Base-by-base conservation (phyloP, 495 filamentous ascomycete genomes). In the Pseudotulostoma volvatum region DNA sequence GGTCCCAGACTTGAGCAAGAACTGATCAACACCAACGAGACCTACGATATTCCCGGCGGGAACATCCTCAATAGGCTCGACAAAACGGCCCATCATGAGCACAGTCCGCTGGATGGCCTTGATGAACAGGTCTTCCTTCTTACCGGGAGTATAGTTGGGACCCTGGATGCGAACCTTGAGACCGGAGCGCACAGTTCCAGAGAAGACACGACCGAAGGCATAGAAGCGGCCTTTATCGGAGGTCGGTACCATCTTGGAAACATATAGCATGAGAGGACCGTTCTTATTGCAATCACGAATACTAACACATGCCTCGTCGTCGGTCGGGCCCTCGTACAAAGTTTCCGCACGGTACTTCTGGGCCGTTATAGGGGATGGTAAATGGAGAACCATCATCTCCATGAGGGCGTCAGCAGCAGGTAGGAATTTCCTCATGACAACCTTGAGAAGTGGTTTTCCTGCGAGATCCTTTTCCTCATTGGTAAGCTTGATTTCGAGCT, bases 171-270 rank as follows among this genome's bases (percentile, higher is more conserved):
- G 90, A 76, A 99, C 90, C 77, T 96, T 96, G 52, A 99, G 68
- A 66, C 92, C 92, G 44, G 90, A 99, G 50, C 71, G 70, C 69
- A 95, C 90, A 56, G 85, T 94, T 77, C 90, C 90, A 46, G 92
- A 66, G 76, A 96, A 99, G 65, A 99, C 90, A 86, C 90, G 92
- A 67, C 90, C 90, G 71, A 99, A 99, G 63, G 90, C 90, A 71
- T 93, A 99, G 84, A 99, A 99, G 70, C 90, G 88, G 66, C 90
- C 92, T 78, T 95, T 96, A 60, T 99, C 90, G 56, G 86, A 88
- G 45, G 90, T 96, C 54, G 90, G 90, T 50, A 99, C 92, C 90
- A 99, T 99, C 81, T 99, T 99, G 57, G 90, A 99, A 65, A 99
- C 87, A 77, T 99, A 99, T 46, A 96, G 73, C 90, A 99, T 99